Base-by-base conservation (phyloP, 345 rosid species). In the Eucalyptus leucophloia region DNA sequence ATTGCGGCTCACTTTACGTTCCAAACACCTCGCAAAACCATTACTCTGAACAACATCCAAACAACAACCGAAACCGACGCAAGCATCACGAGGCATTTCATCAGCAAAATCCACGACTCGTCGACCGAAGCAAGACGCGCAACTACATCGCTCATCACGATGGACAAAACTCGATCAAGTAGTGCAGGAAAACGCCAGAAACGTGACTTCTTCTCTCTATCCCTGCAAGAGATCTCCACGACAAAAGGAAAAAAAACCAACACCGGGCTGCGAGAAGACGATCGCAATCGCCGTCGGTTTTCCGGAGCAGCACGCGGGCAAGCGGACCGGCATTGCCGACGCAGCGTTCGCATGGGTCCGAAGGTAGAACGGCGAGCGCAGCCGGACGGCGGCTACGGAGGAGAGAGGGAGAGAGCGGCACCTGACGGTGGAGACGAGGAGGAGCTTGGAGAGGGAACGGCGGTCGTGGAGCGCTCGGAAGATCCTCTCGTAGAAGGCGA, bases 391-490 rank as follows among this genome's bases (percentile, higher is more conserved):
- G 47, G 23, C 81, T 10, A 14, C 45, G 30, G 47, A 18, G 42
- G 37, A 13, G 23, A 14, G 49, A 23, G 47, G 32, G 80, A 67
- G 80, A 32, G 45, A 37, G 15, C 7, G 7, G 40, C 28, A 95
- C 97, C 98, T 93, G 93, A 93, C 90, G 50, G 95, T 89, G 89
- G 93, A 91, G 89, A 95, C 86, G 34, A 94, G 28, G 54, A 96
- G 95, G 88, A 95, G 91, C 92, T 94, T 94, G 86, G 95, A 90
- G 26, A 93, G 88, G 28, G 93, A 91, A 89, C 95, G 94, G 87
- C 93, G 89, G 80, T 94, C 92, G 42, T 88, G 93, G 90, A 93
- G 92, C 37, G 93, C 89, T 87, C 87, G 87, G 13, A 87, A 91
- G 91, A 94, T 92, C 91, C 90, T 92, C 88, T 92, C 58, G 89